Conservation (phyloP, 768 basidiomycete species). For the Sarcomyxa edulis region DNA sequence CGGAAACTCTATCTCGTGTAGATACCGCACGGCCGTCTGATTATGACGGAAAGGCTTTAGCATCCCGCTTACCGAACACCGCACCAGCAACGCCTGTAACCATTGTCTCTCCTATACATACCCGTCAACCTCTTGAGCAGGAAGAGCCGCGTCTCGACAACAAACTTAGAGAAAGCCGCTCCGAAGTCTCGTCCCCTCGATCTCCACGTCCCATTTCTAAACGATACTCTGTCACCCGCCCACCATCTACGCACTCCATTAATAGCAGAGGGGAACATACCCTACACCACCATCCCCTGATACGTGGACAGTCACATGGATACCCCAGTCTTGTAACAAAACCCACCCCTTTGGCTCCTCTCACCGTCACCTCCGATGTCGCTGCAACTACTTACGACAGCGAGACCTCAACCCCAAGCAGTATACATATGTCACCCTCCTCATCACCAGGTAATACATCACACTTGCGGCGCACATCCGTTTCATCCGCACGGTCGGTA, state of each 20-base stretch:
- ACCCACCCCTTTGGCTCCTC: constrained; percentile 51
- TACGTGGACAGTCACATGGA: constrained; percentile 67
- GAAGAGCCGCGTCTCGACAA: too few relatives aligned
- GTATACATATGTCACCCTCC: constrained; percentile 22
- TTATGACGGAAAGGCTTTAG: constrained; percentile 14
- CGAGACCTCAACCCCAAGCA: too few relatives aligned
- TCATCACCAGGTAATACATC: constrained; percentile 33
- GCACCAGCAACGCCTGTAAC: background rate
- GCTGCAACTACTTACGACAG: constrained; percentile 24
- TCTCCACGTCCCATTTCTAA: constrained; percentile 29
- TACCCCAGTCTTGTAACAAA: constrained; percentile 38
- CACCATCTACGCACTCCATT: constrained; percentile 61
- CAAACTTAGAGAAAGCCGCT: too few relatives aligned
- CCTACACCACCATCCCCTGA: constrained; percentile 71
- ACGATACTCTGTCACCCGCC: constrained; percentile 45
- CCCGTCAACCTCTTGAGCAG: constrained; percentile 5
- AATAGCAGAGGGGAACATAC: constrained; percentile 23
- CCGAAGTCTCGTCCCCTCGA: constrained; percentile 14
- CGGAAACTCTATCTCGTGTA: constrained; percentile 20
- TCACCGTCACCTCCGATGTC: constrained; percentile 52
- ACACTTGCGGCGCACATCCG: constrained; percentile 42
- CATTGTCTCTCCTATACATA: background rate
- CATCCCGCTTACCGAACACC: background rate
- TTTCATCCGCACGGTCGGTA: constrained; percentile 56
- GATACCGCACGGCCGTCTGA: constrained; percentile 32